Conservation (phyloP, 352 stramenopile species). For the Globisporangium solare region DNA sequence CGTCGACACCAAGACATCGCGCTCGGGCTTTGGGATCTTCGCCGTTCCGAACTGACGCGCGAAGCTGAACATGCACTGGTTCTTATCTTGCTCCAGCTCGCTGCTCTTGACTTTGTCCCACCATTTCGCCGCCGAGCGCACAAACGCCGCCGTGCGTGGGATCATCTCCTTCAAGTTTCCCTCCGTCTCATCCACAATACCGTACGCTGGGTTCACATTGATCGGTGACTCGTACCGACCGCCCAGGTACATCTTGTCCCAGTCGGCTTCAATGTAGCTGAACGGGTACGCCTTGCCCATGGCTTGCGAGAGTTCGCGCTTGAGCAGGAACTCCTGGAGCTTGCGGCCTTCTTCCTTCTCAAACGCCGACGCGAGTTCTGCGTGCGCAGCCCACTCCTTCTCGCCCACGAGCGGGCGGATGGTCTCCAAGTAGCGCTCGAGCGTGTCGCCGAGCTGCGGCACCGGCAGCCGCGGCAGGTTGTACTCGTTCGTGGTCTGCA, state of each 20-base stretch:
- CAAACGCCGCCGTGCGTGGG: conserved; percentile 69
- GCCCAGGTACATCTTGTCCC: conserved; percentile 90
- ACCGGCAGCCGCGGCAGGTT: conserved; percentile 82
- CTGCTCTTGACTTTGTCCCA: conserved; percentile 86
- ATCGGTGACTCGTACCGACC: conserved; percentile 87
- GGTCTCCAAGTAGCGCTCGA: conserved; percentile 78
- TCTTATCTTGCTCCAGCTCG: conserved; percentile 86
- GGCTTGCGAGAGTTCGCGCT: conserved; percentile 66
- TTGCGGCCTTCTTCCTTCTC: conserved; percentile 38
- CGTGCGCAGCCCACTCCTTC: conserved; percentile 65
- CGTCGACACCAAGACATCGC: conserved; percentile 74
- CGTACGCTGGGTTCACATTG: conserved; percentile 90
- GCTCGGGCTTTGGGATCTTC: conserved; percentile 63
- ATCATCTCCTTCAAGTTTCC: conserved; percentile 66
- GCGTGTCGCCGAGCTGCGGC: conserved; percentile 86
- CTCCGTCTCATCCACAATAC: conserved; percentile 75
- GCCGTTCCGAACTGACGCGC: conserved; percentile 84
- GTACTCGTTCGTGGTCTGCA: conserved; percentile 74
- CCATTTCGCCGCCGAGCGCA: conserved; percentile 84
- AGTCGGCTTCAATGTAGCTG: conserved; percentile 92
- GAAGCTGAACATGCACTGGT: conserved; percentile 89
- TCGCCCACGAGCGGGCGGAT: conserved; percentile 73
- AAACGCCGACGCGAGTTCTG: conserved; percentile 60
- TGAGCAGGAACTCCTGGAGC: conserved; percentile 59
- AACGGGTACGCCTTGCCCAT: conserved; percentile 86